Conservation (phyloP, 2,329 filamentous ascomycete genomes). For the Claviceps purpurea region DNA sequence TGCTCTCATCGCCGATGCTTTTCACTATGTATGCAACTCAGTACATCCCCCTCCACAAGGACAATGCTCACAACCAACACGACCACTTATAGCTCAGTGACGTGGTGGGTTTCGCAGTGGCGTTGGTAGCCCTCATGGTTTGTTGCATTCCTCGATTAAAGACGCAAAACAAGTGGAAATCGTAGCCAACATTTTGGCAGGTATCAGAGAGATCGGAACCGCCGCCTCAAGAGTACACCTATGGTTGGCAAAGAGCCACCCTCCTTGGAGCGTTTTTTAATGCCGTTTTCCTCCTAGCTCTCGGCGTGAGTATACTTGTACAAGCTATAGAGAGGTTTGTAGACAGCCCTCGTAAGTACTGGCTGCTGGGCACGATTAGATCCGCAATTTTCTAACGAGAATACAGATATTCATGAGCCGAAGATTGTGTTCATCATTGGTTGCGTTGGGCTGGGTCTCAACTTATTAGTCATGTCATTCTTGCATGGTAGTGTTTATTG, state of each 20-base stretch:
- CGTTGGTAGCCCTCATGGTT: conserved; percentile 50
- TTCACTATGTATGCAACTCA: conserved; percentile 57
- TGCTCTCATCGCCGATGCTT: conserved; percentile 62
- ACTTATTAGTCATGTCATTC: conserved; percentile 52
- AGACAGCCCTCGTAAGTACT: conserved; percentile 34
- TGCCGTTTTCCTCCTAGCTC: conserved; percentile 57
- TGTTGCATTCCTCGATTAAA: conserved; percentile 8
- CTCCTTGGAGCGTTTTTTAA: conserved; percentile 71
- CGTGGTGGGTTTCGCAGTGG: conserved; percentile 54
- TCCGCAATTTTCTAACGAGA: conserved; percentile 7
- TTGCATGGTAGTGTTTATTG: conserved; percentile 41
- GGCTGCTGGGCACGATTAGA: neutral
- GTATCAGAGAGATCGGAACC: conserved; percentile 38
- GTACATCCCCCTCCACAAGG: neutral
- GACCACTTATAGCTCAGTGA: conserved; percentile 45
- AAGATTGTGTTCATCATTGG: conserved; percentile 57
- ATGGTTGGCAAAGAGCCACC: conserved; percentile 66
- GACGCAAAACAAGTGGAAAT: neutral
- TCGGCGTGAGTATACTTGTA: conserved; percentile 59
- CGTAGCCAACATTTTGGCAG: conserved; percentile 12
- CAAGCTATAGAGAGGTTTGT: conserved; percentile 62
- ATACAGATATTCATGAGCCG: conserved; percentile 47
- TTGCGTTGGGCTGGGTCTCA: conserved; percentile 50
- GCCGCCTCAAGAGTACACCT: conserved; percentile 40
- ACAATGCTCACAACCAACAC: too few species aligned